Percentiles rank a stretch among this genome's conserved stretches.
These are phyloP conservation scores for Ogataea pignaliae DNA, from an alignment of 805 yeast species.

Conservation along the genomic window DNA sequence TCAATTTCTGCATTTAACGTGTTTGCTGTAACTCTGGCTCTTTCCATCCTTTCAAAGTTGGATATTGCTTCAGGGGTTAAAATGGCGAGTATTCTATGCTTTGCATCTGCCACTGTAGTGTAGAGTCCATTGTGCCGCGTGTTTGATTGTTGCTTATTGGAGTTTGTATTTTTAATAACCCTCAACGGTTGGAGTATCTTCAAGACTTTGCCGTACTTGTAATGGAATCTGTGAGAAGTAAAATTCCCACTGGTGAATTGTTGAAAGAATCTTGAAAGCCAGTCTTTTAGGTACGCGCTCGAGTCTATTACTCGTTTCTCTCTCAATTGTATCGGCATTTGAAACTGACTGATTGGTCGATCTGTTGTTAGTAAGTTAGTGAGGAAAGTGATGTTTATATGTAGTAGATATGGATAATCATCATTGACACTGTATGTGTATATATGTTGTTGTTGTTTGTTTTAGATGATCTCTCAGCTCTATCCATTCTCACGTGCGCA, in stretches of 20 bases:
- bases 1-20: slow-evolving; percentile 14
- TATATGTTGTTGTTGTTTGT: too few relatives aligned
- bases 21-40: slow-evolving; percentile 12
- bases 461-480: too few relatives aligned
- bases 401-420: too few relatives aligned
- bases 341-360: not conserved
- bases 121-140: not conserved
- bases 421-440: too few relatives aligned
- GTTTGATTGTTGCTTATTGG: too few relatives aligned
- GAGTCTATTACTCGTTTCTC: slow-evolving; percentile 5
- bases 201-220: slow-evolving; percentile 4
- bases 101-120: slow-evolving; percentile 9
- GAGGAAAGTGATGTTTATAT: too few relatives aligned
- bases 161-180: too few relatives aligned
- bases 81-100: slow-evolving; percentile 12
- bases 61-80: slow-evolving; percentile 11
- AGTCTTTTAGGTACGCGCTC: slow-evolving; percentile 9
- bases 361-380: not conserved
- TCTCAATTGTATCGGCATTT: slow-evolving; percentile 8
- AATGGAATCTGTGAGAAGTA: not conserved
- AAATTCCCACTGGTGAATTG: not conserved
- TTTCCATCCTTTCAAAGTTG: slow-evolving; percentile 14
- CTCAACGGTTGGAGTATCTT: slow-evolving; percentile 13
- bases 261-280: slow-evolving; percentile 9
- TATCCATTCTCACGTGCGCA: too few relatives aligned